These are phyloP conservation scores for Rhipidocladum racemiflorum DNA, from an alignment of 176 grass and related monocot species.

Conservation along the genomic window DNA sequence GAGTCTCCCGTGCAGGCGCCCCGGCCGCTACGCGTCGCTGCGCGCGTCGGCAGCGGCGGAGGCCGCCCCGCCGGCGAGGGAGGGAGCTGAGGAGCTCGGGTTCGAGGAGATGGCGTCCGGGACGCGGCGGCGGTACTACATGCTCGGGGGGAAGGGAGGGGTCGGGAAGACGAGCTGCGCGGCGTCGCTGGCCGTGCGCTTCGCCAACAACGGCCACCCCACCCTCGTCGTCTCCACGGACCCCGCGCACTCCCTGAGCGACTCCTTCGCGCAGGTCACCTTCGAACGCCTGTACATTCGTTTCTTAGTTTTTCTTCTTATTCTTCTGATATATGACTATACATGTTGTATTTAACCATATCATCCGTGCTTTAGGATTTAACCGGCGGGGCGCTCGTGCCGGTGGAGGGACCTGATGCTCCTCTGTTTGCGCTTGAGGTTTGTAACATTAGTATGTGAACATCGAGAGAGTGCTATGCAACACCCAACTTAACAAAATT, in stretches of 20 bases:
- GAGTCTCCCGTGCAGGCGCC: not conserved
- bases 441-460: conserved; percentile 23
- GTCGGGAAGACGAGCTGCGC: conserved; percentile 94
- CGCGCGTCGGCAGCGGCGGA: conserved; percentile 23
- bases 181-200: conserved; percentile 76
- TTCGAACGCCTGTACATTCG: not conserved
- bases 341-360: not conserved
- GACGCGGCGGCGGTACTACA: conserved; percentile 67
- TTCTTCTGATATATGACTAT: not conserved
- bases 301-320: conserved; percentile 8
- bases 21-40: not conserved
- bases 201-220: conserved; percentile 86
- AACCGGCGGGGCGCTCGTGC: conserved; percentile 63
- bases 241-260: conserved; percentile 85
- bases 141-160: conserved; percentile 88
- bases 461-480: not conserved
- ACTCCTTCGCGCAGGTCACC: conserved; percentile 70
- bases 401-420: conserved; percentile 66
- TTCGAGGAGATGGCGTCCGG: conserved; percentile 70
- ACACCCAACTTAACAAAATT: not conserved
- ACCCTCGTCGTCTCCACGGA: conserved; percentile 87
- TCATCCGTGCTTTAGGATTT: conserved; percentile 58
- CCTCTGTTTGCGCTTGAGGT: conserved; percentile 91
- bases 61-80: conserved; percentile 37
- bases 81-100: conserved; percentile 38